Evolutionary conservation across 2,329 filamentous ascomycete species (phyloP), one percentile per base, ranked within the genome.

Genomic region (Mycosphaerella sp.): DNA sequence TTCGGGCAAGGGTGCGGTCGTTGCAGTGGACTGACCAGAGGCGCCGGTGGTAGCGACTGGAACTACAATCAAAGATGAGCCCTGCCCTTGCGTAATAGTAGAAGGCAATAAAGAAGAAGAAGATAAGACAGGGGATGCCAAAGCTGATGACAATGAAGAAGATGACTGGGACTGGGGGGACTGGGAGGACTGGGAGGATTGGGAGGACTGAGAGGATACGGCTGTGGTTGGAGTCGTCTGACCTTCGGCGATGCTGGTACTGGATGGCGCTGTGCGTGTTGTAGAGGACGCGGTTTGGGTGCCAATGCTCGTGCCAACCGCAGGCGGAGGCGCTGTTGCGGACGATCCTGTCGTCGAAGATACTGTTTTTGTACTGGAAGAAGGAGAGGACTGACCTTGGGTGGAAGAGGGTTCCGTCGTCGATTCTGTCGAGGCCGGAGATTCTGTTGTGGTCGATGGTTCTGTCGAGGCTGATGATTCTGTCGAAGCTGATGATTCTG

Each of bases 1-100:
- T 38, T 39, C 31, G 14, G 17, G 17, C 8, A 21, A 51, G 6
- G 62, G 59, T 53, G 55, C 61, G 31, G 64, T 59, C 17, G 42
- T 53, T 17, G 53, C 49, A 41, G 64, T 57, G 11, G 66, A 67
- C 29, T 65, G 67, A 7, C 64, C 62, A 31, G 64, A 32, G 14
- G 54, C 50, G 6, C 5, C 6, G 26, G 64, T 59, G 31, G 63
- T 65, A 26, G 59, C 62, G 26, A 55, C 54, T 47, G 39, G 43
- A 55, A 46, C 48, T 60, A 50, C 45, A 54, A 50, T 36, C 54
- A 48, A 57, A 51, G 54, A 53, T 62, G 58, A 62, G 59, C 50
- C 48, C 45, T 51, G 55, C 56, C 53, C 56, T 53, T 47, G 53
- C 39, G 53, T 56, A 55, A 56, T 48, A 53, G 58, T 48, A 53